phyloP scores from a whole-genome alignment of 768 basidiomycete species.

The Guyanaporus albipodus region DNA sequence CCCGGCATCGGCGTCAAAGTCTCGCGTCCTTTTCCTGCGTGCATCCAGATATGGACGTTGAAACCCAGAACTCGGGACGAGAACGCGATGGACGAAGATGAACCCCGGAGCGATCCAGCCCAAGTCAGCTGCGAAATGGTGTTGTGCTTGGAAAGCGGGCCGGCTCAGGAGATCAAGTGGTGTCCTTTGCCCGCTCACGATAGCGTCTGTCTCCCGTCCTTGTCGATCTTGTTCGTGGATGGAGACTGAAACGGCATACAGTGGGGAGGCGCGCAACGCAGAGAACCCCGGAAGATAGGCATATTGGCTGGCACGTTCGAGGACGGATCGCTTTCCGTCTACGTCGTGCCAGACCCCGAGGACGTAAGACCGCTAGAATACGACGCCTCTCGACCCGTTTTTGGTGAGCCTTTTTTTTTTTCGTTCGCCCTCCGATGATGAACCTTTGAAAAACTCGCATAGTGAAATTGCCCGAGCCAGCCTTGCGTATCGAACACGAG shows the following conservation, averaged over 20 bases:
- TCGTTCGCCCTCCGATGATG: background rate
- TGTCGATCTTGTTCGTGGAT: background rate
- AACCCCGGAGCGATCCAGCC: conserved; percentile 9
- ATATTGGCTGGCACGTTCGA: conserved; percentile 81
- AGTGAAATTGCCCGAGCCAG: conserved; percentile 62
- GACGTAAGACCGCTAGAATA: conserved; percentile 35
- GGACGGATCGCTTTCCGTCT: conserved; percentile 81
- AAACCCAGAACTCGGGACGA: conserved; percentile 16
- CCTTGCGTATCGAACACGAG: conserved; percentile 68
- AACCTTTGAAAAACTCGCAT: background rate
- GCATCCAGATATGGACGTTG: conserved; percentile 86
- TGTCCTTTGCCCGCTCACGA: conserved; percentile 87
- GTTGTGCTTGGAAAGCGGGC: conserved; percentile 76
- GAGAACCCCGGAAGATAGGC: conserved; percentile 61
- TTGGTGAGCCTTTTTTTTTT: conserved; percentile 38
- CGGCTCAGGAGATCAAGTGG: conserved; percentile 84
- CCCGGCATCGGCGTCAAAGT: conserved; percentile 64
- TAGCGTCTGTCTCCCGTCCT: conserved; percentile 30
- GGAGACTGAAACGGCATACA: conserved; percentile 8
- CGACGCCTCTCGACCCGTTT: conserved; percentile 39
- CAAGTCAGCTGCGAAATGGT: conserved; percentile 78
- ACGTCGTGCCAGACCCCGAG: conserved; percentile 74
- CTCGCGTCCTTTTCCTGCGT: conserved; percentile 52
- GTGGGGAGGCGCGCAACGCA: conserved; percentile 21
- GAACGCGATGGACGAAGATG: conserved; percentile 23